Conservation (phyloP, 2,329 filamentous ascomycete genomes). For the Diaporthe citrichinensis region DNA sequence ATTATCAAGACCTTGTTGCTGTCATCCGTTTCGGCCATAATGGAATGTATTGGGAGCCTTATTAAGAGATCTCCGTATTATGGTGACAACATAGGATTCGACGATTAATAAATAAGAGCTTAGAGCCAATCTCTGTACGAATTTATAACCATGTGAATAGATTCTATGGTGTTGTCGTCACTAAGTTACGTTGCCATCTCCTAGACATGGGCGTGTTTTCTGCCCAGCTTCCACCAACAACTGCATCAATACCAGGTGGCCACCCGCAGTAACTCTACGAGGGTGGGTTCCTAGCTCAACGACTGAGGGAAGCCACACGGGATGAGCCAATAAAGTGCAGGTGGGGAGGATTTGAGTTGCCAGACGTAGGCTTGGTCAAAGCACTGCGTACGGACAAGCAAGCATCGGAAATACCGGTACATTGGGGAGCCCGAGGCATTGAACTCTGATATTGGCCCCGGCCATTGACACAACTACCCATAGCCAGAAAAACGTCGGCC, state of each 20-base stretch:
- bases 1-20: not conserved
- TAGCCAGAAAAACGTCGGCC: no score
- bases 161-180: not conserved
- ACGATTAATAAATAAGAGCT: not conserved
- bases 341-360: not conserved
- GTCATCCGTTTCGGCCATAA: not conserved
- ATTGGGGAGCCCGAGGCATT: not conserved
- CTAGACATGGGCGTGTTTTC: not conserved
- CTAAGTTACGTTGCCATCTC: not conserved
- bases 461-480: no score
- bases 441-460: not conserved
- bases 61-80: rapidly evolving
- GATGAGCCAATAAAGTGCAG: not conserved
- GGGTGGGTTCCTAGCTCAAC: not conserved
- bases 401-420: not conserved
- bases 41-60: no score
- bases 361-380: not conserved
- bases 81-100: not conserved
- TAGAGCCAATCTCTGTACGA: not conserved
- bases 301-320: not conserved
- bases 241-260: not conserved
- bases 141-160: not conserved
- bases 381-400: not conserved
- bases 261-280: not conserved
- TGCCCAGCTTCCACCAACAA: not conserved